Base-by-base conservation (phyloP, 148 eudicot species). In the Spergularia bocconei region DNA sequence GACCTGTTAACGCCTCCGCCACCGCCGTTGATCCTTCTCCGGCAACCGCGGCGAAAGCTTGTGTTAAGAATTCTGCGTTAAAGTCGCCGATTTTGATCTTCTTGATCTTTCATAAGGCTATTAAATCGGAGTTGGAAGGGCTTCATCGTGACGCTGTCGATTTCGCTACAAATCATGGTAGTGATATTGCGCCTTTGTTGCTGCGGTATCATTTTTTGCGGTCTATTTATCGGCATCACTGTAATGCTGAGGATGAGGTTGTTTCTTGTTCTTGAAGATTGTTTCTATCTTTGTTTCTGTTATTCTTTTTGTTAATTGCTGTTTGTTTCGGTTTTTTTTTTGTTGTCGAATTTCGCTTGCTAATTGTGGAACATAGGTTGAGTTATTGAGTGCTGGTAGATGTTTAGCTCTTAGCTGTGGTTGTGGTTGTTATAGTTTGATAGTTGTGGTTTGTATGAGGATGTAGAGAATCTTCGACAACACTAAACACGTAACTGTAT, bases 221-320 rank as follows among this genome's bases (percentile, higher is more conserved):
- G 21, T 86, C 87, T 12, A 90, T 94, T 72, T 94, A 94, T 59
- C 87, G 86, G 83, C 97, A 94, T 78, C 98, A 94, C 76, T 91
- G 91, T 85, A 90, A 88, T 86, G 97, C 98, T 6, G 97, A 94
- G 79, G 98, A 94, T 79, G 98, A 94, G 93, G 97, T 90, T 12
- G 20, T 14, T 59, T 69, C 61, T 9, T 58, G 10, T 44, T 52
- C 36, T 9, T 29, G 41, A 4, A 58, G 0, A 41, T 1, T 2
- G 23, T 39, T 66, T 74, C n/a, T n/a, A 61, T 36, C 47, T 82
- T 62, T 64, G 19, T 7, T 29, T 29, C 36, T 29, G 36, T 4
- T 29, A n/a, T 29, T 29, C 3, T 29, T 29, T 2, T 29, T 29
- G 36, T 29, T 29, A 2, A 29, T 29, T 2, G 36, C 55, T 69